These are phyloP conservation scores for Serendipita sp. DNA, from an alignment of 768 basidiomycete genomes.

Conservation along the genomic window DNA sequence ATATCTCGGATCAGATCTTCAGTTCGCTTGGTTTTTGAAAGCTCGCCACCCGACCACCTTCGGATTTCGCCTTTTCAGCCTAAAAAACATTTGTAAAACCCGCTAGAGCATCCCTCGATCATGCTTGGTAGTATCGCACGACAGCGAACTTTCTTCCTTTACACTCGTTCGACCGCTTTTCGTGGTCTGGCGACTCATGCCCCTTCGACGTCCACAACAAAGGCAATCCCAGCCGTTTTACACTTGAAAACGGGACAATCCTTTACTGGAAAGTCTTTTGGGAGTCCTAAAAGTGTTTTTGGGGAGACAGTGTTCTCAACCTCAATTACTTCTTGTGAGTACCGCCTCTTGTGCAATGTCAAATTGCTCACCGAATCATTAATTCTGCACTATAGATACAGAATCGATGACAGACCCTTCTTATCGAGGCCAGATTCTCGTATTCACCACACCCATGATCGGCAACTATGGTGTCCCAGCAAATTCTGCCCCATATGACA, in stretches of 20 bases:
- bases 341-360: background rate
- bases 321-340: slow-evolving; percentile 90
- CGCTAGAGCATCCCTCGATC: background rate
- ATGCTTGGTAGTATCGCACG: slow-evolving; percentile 15
- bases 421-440: slow-evolving; percentile 92
- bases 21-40: slow-evolving; percentile 37
- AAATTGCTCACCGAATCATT: slow-evolving; percentile 10
- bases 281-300: slow-evolving; percentile 68
- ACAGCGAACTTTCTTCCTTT: slow-evolving; percentile 20
- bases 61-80: background rate
- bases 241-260: slow-evolving; percentile 91
- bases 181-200: slow-evolving; percentile 54
- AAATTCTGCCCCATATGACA: slow-evolving; percentile 58
- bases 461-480: slow-evolving; percentile 94
- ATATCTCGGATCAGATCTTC: slow-evolving; percentile 83
- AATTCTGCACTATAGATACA: slow-evolving; percentile 46
- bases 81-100: background rate
- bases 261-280: slow-evolving; percentile 80
- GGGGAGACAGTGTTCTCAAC: slow-evolving; percentile 99
- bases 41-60: slow-evolving; percentile 2
- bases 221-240: slow-evolving; percentile 54
- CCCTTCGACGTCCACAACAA: slow-evolving; percentile 18
- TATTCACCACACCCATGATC: slow-evolving; percentile 96
- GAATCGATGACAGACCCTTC: slow-evolving; percentile 99
- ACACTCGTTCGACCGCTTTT: slow-evolving; percentile 44